Evolutionary conservation across 805 yeast species (phyloP).

Genomic region (Wickerhamiella allomyrinae): DNA sequence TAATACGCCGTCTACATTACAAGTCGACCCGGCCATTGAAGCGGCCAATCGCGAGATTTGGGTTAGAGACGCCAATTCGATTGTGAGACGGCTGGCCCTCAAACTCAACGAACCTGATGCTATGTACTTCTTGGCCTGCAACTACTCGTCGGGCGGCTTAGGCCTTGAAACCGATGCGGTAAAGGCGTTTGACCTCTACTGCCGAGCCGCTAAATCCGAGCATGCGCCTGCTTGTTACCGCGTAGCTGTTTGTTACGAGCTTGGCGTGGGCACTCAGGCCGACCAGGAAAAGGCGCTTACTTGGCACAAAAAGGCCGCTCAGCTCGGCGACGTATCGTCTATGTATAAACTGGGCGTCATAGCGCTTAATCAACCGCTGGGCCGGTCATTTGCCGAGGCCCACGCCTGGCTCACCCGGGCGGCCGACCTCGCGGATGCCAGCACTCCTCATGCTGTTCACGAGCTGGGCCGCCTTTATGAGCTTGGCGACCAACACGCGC

Average conservation of each 20-base stretch:
- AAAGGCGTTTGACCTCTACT: conserved; percentile 47
- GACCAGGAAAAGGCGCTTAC: conserved; percentile 35
- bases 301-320: conserved; percentile 47
- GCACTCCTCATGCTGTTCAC: conserved; percentile 42
- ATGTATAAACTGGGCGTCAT: conserved; percentile 66
- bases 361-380: conserved; percentile 35
- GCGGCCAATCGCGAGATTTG: conserved; percentile 42
- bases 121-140: conserved; percentile 43
- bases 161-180: conserved; percentile 41
- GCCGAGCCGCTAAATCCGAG: conserved; percentile 42
- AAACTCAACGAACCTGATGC: conserved; percentile 37
- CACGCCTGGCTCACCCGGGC: conserved; percentile 41
- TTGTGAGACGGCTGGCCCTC: conserved; percentile 40
- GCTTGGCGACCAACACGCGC: conserved; percentile 21
- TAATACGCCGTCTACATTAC: conserved; percentile 25
- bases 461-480: conserved; percentile 46
- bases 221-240: conserved; percentile 53
- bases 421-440: conserved; percentile 28
- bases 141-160: conserved; percentile 37
- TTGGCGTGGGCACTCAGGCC: conserved; percentile 40
- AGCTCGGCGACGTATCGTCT: conserved; percentile 45
- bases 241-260: conserved; percentile 55
- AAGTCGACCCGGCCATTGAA: conserved; percentile 32
- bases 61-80: conserved; percentile 41
- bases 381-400: conserved; percentile 31